These are phyloP conservation scores for Aegilops umbellulata DNA, from an alignment of 176 grass and related monocot species.

Conservation along the genomic window DNA sequence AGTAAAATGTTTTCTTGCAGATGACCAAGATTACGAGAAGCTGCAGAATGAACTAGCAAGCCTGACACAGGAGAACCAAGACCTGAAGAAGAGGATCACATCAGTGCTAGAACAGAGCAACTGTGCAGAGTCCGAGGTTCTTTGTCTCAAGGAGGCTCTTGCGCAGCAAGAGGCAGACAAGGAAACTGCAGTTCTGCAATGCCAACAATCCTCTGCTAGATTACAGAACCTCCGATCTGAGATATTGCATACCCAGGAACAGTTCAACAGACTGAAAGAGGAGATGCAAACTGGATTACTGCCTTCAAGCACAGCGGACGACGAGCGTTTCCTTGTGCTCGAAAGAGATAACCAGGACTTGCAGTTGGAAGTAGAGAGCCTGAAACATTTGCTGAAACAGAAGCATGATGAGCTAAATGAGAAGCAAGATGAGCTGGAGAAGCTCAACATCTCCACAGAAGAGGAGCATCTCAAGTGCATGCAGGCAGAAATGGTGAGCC, in stretches of 20 bases:
- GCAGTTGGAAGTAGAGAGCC: slow-evolving; percentile 46
- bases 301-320: slow-evolving; percentile 22
- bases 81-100: slow-evolving; percentile 61
- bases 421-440: slow-evolving; percentile 64
- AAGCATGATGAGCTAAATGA: slow-evolving; percentile 65
- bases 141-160: slow-evolving; percentile 54
- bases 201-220: slow-evolving; percentile 59
- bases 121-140: slow-evolving; percentile 48
- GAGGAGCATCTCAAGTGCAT: slow-evolving; percentile 73
- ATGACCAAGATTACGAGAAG: slow-evolving; percentile 51
- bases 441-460: slow-evolving; percentile 56
- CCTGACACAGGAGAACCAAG: slow-evolving; percentile 70
- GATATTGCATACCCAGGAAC: slow-evolving; percentile 71
- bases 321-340: slow-evolving; percentile 44
- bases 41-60: slow-evolving; percentile 70
- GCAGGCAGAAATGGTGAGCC: slow-evolving; percentile 68
- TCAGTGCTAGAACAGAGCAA: slow-evolving; percentile 38
- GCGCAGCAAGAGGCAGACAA: slow-evolving; percentile 62
- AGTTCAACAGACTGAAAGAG: slow-evolving; percentile 75
- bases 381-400: slow-evolving; percentile 54
- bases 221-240: slow-evolving; percentile 60
- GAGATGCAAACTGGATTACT: slow-evolving; percentile 55
- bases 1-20: slow-evolving; percentile 25
- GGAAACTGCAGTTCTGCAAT: slow-evolving; percentile 50
- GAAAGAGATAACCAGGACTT: slow-evolving; percentile 65